Evolutionary conservation across 2,329 filamentous ascomycete genomes (phyloP), one percentile per base, ranked within the genome.

Genomic region (Neofusicoccum kwambonambiense): DNA sequence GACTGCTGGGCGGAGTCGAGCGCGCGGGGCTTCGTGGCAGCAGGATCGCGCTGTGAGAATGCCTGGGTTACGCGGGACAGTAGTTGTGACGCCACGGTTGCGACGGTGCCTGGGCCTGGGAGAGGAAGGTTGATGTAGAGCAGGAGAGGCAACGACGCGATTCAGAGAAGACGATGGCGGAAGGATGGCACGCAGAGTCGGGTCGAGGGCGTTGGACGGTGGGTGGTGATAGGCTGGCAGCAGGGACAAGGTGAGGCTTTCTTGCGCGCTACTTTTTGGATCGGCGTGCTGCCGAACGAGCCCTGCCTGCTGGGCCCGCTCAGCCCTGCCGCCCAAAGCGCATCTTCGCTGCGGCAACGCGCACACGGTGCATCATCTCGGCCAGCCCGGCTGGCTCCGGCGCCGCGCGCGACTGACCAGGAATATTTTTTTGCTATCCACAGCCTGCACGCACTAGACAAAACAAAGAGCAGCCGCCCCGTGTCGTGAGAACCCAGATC

Each of bases 31-130:
- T 62, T 51, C 15, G 58, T 17, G 35, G 56, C 56, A 22, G 56
- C 56, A 60, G 56, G 27, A 37, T 60, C 56, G 56, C 42, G 51
- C 34, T 41, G 49, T 31, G 45, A 45, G 61, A 64, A 39, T 19
- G 61, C 61, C 31, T 64, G 50, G 51, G 61, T 50, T 19, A 64
- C 41, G 42, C 50, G 51, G 61, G 61, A 64, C 61, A 52, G 39
- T n/a, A 64, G 49, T 54, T 52, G 51, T 22, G 61, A 64, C 61
- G 61, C 61, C 61, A 64, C 61, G 61, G 61, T 64, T 64, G 61
- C 61, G 41, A 64, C 49, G 61, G 61, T 42, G 3, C 19, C 31
- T 11, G 49, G 50, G 47, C 35, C 35, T 11, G 41, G n/a, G 50
- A 11, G 39, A 31, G 19, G 4, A 4, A 31, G 61, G 61, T 19